Base-by-base conservation (phyloP, 2,329 filamentous ascomycete species). In the Aspergillus ochraceoroseus region DNA sequence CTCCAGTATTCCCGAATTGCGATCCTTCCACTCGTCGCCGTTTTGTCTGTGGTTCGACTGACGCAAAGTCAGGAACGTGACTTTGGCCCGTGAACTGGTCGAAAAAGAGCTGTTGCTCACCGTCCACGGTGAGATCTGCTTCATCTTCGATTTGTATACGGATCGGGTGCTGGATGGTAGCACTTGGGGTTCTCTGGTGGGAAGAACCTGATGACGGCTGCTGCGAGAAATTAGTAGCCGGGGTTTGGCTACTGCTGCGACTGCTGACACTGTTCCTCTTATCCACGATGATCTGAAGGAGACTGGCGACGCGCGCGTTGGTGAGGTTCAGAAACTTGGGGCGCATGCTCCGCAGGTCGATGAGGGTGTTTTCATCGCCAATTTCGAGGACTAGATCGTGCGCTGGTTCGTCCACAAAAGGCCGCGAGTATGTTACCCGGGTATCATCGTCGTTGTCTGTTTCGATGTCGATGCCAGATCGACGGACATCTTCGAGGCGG, bases 401-500 rank as follows among this genome's bases (percentile, higher is more conserved):
- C 0, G 83, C 67, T 14, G 72, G 73, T 38, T 86, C 80, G 61
- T 95, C 88, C n/a, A 87, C 80, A 55, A 83, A 94, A 0, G 90
- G 90, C 4, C 90, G 80, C 9, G 85, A 79, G 55, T 96, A 96
- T 48, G 79, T 33, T 15, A 43, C 76, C 74, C 7, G 62, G 49
- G 8, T 34, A 0, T 17, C 34, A 1, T 57, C 39, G 23, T 62
- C 43, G 2, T 18, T 28, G 13, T 84, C 80, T 6, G 66, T 62
- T 1, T 68, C 68, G 49, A 92, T 76, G 11, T 79, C 79, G 32
- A 95, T 72, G 9, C 90, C 90, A 2, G 85, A 88, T 55, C 90
- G 89, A 22, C 90, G 79, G n/a, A 96, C 77, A 55, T 95, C 89
- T 55, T 92, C 83, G 2, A 96, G 66, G 0, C 86, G 76, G 20